Evolutionary conservation across 331 rosid species (phyloP).

Genomic region (Spiraea crenata): DNA sequence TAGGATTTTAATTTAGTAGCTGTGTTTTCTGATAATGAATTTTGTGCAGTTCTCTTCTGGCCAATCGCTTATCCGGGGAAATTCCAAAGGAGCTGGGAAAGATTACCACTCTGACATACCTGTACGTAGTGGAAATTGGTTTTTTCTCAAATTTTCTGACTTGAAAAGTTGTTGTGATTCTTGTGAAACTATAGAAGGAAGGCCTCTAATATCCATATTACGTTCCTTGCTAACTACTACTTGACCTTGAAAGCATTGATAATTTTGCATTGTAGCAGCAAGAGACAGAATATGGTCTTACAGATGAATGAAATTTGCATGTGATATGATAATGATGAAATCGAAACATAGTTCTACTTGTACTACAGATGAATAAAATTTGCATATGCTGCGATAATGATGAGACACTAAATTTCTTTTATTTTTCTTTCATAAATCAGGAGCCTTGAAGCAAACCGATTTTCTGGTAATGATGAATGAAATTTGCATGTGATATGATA

Average conservation of each 20-base stretch:
- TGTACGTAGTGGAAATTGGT: slow-evolving; percentile 44
- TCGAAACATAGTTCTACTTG: too few relatives aligned
- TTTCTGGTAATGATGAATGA: too few relatives aligned
- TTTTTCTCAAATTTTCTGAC: slow-evolving; percentile 1
- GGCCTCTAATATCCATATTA: neutral
- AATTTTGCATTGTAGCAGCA: too few relatives aligned
- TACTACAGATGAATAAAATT: too few relatives aligned
- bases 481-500: too few relatives aligned
- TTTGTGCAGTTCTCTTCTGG: slow-evolving; percentile 61
- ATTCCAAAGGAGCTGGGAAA: slow-evolving; percentile 71
- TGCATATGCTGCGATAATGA: neutral
- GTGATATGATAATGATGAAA: too few relatives aligned
- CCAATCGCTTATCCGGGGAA: slow-evolving; percentile 68
- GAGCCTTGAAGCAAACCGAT: slow-evolving; percentile 28
- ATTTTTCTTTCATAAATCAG: slow-evolving; percentile 9
- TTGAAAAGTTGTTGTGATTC: neutral
- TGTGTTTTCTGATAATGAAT: slow-evolving; percentile 21
- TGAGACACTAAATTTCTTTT: neutral
- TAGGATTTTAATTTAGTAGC: slow-evolving; percentile 9
- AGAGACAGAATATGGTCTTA: too few relatives aligned
- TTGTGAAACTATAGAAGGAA: neutral
- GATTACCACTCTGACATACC: slow-evolving; percentile 48
- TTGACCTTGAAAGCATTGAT: neutral
- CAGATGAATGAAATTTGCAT: too few relatives aligned
- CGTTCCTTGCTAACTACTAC: neutral